Percentiles rank a stretch among this genome's conserved stretches.
Conservation (phyloP, 2,329 filamentous ascomycete species). For the Arthrocladium fulminans region DNA sequence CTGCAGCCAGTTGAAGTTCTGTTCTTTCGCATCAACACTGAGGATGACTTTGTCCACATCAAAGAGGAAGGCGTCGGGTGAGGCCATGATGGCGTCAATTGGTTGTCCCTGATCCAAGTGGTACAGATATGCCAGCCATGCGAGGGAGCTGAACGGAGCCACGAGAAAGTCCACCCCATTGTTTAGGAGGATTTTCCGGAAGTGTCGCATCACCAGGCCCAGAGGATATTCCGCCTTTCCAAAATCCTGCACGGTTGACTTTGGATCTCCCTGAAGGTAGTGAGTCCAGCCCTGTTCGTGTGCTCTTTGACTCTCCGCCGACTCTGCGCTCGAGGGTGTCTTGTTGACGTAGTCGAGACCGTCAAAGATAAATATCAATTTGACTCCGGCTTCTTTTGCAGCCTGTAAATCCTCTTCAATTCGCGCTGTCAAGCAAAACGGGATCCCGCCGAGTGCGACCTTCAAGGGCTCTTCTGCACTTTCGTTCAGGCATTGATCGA, state of each 20-base stretch:
- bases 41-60: conserved; percentile 69
- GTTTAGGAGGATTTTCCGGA: conserved; percentile 64
- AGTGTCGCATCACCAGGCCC: conserved; percentile 63
- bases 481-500: conserved; percentile 66
- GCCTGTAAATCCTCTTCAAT: conserved; percentile 67
- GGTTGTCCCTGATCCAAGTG: conserved; percentile 48
- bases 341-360: conserved; percentile 72
- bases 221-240: conserved; percentile 50
- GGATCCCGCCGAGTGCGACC: conserved; percentile 79
- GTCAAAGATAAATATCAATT: conserved; percentile 85
- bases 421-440: conserved; percentile 64
- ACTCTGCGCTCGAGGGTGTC: conserved; percentile 51
- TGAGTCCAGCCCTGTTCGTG: conserved; percentile 76
- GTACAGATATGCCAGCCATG: conserved; percentile 62
- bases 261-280: conserved; percentile 72
- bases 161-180: conserved; percentile 67
- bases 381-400: conserved; percentile 61
- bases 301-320: conserved; percentile 54
- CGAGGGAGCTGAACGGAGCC: conserved; percentile 77
- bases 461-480: conserved; percentile 77
- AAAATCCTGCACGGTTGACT: conserved; percentile 72
- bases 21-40: conserved; percentile 45
- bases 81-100: conserved; percentile 67
- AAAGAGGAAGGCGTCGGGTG: conserved; percentile 77
- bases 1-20: conserved; percentile 52